Percentiles rank a stretch among this genome's conserved stretches.
Conservation (phyloP, 2,329 filamentous ascomycete species). For the Dothistroma septosporum region DNA sequence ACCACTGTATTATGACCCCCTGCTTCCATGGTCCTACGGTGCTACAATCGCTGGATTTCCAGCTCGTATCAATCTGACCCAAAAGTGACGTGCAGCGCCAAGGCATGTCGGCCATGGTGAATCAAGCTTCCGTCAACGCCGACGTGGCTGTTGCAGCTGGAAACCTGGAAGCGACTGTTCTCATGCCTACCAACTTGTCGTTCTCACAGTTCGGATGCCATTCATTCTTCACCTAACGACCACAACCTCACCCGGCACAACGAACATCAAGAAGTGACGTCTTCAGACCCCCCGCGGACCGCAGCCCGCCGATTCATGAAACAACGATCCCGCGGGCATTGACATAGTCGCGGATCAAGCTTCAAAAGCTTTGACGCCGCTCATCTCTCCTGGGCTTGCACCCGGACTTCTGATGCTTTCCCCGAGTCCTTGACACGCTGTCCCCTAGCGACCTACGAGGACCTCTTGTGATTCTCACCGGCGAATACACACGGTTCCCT, state of each 20-base stretch:
- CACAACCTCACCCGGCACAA: neutral
- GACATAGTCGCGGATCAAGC: neutral
- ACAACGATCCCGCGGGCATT: neutral
- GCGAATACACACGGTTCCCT: neutral
- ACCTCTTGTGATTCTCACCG: neutral
- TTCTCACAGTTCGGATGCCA: neutral
- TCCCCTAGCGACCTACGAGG: neutral
- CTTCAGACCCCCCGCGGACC: neutral
- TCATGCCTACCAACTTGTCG: neutral
- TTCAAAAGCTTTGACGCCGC: neutral
- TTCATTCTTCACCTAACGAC: neutral
- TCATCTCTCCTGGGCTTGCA: neutral
- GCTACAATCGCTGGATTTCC: neutral
- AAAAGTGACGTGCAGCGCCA: neutral
- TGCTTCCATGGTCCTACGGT: neutral
- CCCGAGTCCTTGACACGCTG: neutral
- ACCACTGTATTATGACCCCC: neutral
- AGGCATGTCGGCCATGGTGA: neutral
- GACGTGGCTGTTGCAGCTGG: neutral
- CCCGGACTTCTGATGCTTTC: neutral
- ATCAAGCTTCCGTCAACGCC: neutral
- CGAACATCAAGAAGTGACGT: neutral
- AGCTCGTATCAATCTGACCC: neutral
- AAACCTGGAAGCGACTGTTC: neutral
- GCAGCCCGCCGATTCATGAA: neutral